These are phyloP conservation scores for Yamadazyma laniorum DNA, from an alignment of 805 yeast genomes.

Conservation along the genomic window DNA sequence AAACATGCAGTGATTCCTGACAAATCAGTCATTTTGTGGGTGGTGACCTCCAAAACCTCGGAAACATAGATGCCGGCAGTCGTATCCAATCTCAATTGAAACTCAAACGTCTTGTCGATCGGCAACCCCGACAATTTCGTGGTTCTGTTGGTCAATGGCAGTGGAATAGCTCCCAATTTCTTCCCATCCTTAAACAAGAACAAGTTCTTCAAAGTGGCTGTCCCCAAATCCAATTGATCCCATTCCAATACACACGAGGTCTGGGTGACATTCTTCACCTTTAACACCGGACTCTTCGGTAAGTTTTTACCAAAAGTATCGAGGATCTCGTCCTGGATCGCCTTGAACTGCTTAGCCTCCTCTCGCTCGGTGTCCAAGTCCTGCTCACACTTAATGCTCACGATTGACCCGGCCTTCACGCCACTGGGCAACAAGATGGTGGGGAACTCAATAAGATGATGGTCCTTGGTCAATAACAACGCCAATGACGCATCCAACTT, in stretches of 20 bases:
- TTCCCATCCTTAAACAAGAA: constrained; percentile 72
- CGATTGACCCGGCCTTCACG: constrained; percentile 88
- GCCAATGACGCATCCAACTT: constrained; percentile 95
- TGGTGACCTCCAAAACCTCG: constrained; percentile 63
- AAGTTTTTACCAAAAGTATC: constrained; percentile 67
- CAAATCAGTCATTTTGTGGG: constrained; percentile 95
- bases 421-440: constrained; percentile 88
- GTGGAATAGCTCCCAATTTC: constrained; percentile 80
- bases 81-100: constrained; percentile 78
- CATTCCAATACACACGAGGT: constrained; percentile 93
- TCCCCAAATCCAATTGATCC: constrained; percentile 83
- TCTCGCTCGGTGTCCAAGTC: constrained; percentile 63
- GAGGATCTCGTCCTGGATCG: constrained; percentile 71
- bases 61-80: constrained; percentile 85
- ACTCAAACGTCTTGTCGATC: constrained; percentile 75
- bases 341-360: constrained; percentile 58
- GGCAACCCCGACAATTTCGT: constrained; percentile 91
- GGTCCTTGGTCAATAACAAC: constrained; percentile 82
- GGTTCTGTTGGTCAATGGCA: constrained; percentile 71
- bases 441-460: constrained; percentile 95
- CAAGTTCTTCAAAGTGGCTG: constrained; percentile 73
- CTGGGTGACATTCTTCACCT: constrained; percentile 79
- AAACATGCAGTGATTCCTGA: constrained; percentile 89
- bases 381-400: constrained; percentile 79
- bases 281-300: constrained; percentile 71